These are phyloP conservation scores for Diplotaxis tenuifolia DNA, from an alignment of 345 rosid species.

Conservation along the genomic window DNA sequence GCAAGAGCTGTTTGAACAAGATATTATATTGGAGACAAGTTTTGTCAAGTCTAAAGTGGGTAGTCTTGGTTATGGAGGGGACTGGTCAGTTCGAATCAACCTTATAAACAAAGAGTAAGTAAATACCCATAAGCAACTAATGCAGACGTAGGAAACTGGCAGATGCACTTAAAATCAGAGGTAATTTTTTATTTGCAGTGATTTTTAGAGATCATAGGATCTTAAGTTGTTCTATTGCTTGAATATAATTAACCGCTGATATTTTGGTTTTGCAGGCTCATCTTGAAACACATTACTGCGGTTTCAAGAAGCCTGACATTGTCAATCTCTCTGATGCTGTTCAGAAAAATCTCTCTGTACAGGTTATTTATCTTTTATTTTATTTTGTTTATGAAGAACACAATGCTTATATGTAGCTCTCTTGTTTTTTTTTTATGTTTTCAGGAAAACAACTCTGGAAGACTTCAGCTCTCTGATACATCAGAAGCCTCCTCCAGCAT, in stretches of 20 bases:
- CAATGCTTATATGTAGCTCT: slow-evolving; percentile 2
- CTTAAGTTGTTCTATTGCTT: background rate
- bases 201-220: background rate
- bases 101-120: slow-evolving; percentile 51
- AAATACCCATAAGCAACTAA: background rate
- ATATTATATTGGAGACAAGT: slow-evolving; percentile 61
- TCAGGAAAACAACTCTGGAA: slow-evolving; percentile 50
- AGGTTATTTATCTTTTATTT: slow-evolving; percentile 15
- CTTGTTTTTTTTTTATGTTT: slow-evolving; percentile 17
- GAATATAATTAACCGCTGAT: slow-evolving; percentile 18
- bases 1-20: slow-evolving; percentile 70
- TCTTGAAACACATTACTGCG: slow-evolving; percentile 71
- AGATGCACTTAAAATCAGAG: slow-evolving; percentile 68
- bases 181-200: slow-evolving; percentile 39
- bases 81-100: slow-evolving; percentile 77
- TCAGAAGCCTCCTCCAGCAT: slow-evolving; percentile 55
- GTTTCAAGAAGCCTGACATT: slow-evolving; percentile 80
- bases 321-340: slow-evolving; percentile 82
- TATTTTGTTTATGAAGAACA: background rate
- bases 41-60: slow-evolving; percentile 70
- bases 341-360: slow-evolving; percentile 53
- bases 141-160: slow-evolving; percentile 71
- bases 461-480: slow-evolving; percentile 64
- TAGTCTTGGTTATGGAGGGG: slow-evolving; percentile 92
- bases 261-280: slow-evolving; percentile 44